Evolutionary conservation across 495 filamentous ascomycete species (phyloP).

Genomic region (Acidomyces sp.): DNA sequence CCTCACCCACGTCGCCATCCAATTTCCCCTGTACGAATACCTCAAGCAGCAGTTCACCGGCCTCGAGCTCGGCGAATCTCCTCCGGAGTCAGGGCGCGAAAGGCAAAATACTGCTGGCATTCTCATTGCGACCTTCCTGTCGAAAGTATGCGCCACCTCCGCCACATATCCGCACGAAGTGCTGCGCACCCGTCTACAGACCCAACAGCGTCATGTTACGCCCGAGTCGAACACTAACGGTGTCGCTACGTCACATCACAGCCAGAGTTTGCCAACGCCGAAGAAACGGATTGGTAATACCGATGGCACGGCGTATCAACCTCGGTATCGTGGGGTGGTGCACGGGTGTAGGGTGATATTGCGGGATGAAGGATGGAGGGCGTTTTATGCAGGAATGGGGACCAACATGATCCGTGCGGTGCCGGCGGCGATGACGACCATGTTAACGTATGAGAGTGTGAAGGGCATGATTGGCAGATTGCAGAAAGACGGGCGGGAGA

Average conservation of each 20-base stretch:
- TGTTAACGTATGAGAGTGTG: constrained; percentile 89
- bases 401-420: constrained; percentile 95
- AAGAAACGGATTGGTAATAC: constrained; percentile 44
- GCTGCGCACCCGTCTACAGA: constrained; percentile 77
- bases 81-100: constrained; percentile 38
- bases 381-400: constrained; percentile 95
- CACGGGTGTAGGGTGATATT: constrained; percentile 74
- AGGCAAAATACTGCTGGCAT: constrained; percentile 58
- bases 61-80: constrained; percentile 59
- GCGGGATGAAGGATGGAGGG: constrained; percentile 85
- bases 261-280: constrained; percentile 49
- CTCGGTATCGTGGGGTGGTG: constrained; percentile 71
- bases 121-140: constrained; percentile 76
- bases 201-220: constrained; percentile 48
- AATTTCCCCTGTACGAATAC: constrained; percentile 93
- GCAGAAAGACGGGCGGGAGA: constrained; percentile 36
- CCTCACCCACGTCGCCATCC: constrained; percentile 88
- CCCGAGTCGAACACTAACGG: constrained; percentile 9
- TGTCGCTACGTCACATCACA: constrained; percentile 31
- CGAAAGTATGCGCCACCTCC: constrained; percentile 86
- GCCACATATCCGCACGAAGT: constrained; percentile 98
- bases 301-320: constrained; percentile 43
- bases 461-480: constrained; percentile 44
- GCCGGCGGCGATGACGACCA: constrained; percentile 88
- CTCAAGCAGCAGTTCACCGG: constrained; percentile 86